Conservation (phyloP, 306 rosid species). For the Vachellia pachyceras region DNA sequence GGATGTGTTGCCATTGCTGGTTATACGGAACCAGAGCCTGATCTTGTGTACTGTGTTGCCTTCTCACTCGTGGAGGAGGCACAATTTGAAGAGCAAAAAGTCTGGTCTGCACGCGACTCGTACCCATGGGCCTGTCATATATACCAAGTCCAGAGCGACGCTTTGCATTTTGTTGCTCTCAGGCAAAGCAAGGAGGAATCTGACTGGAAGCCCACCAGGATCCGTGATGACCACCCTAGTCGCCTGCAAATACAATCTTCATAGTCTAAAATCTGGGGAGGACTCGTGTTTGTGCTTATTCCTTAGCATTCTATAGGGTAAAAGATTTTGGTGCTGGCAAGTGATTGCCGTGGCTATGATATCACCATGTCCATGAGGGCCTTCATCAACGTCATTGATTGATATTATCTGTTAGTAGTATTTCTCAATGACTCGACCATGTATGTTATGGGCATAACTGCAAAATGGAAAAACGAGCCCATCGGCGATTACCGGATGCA, state of each 20-base stretch:
- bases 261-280: constrained; percentile 4
- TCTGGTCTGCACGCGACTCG: constrained; percentile 87
- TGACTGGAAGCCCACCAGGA: constrained; percentile 72
- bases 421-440: neutral
- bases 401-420: too few relatives aligned
- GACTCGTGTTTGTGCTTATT: neutral
- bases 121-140: constrained; percentile 94
- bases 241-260: constrained; percentile 47
- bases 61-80: constrained; percentile 84
- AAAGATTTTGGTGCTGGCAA: constrained; percentile 6
- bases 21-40: constrained; percentile 75
- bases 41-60: constrained; percentile 68
- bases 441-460: neutral
- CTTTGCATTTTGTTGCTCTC: constrained; percentile 84
- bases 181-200: constrained; percentile 82
- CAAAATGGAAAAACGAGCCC: neutral
- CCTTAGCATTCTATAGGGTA: neutral
- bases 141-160: constrained; percentile 87
- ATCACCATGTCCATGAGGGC: neutral
- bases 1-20: constrained; percentile 82
- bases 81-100: constrained; percentile 75
- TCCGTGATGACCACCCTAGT: constrained; percentile 63
- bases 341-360: neutral
- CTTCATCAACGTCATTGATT: neutral
- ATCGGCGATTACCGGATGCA: neutral